These are phyloP conservation scores for Plectosphaerella cucumerina DNA, from an alignment of 2,329 filamentous ascomycete genomes.

Conservation along the genomic window DNA sequence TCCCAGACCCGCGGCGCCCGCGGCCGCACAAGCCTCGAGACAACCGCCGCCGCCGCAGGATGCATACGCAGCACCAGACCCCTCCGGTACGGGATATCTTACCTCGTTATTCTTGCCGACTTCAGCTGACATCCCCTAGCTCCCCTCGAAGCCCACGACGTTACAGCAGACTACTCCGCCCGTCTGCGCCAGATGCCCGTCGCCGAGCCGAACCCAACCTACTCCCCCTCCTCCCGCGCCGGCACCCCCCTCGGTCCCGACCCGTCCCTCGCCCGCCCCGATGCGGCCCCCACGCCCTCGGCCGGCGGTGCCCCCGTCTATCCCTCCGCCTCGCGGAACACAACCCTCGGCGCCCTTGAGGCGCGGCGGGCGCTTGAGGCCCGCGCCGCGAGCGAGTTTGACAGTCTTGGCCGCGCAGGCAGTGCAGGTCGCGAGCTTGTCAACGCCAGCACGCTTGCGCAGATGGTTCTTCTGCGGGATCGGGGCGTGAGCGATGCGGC, in stretches of 20 bases:
- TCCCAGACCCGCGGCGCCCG: conserved; percentile 10
- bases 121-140: conserved; percentile 32
- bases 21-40: conserved; percentile 9
- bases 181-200: conserved; percentile 52
- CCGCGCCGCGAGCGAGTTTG: conserved; percentile 38
- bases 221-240: conserved; percentile 47
- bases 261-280: conserved; percentile 46
- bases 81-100: conserved; percentile 21
- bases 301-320: conserved; percentile 21
- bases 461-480: conserved; percentile 39
- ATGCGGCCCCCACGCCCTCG: conserved; percentile 9
- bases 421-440: conserved; percentile 38
- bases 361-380: conserved; percentile 40
- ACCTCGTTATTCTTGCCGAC: conserved; percentile 9
- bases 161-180: conserved; percentile 40
- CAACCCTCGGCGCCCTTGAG: conserved; percentile 45
- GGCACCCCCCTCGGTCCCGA: conserved; percentile 17
- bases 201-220: conserved; percentile 49
- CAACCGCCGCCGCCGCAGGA: conserved; percentile 9
- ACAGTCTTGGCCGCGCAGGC: conserved; percentile 29
- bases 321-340: conserved; percentile 30
- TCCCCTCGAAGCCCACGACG: conserved; percentile 29
- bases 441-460: conserved; percentile 41
- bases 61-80: conserved; percentile 20
- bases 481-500: conserved; percentile 30